Conservation (phyloP, 2,329 filamentous ascomycete species). For the Xylaria polymorpha region DNA sequence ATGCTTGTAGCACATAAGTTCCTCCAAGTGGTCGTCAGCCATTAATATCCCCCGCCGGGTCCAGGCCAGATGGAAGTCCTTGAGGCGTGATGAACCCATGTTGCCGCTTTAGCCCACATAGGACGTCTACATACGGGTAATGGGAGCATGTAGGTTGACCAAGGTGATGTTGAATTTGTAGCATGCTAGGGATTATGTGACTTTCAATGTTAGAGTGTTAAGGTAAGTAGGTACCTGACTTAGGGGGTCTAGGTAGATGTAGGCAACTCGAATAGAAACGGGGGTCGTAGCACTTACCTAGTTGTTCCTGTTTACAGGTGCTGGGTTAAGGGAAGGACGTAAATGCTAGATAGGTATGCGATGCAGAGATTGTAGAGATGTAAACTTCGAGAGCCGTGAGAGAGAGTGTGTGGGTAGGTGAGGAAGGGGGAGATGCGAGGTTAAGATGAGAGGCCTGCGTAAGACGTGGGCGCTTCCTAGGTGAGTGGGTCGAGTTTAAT, state of each 20-base stretch:
- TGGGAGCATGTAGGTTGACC: not conserved
- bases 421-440: not conserved
- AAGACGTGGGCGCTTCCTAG: not conserved
- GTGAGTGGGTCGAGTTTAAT: not conserved
- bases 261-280: not conserved
- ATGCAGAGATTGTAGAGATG: not conserved
- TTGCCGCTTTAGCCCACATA: not conserved
- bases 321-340: not conserved
- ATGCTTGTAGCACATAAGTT: slow-evolving; percentile 25
- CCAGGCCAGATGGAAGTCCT: slow-evolving; percentile 27
- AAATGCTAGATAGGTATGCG: not conserved
- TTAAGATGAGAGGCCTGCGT: too few relatives aligned
- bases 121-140: not conserved
- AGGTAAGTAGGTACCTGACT: not conserved
- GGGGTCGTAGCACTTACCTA: not conserved
- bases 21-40: slow-evolving; percentile 29
- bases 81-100: slow-evolving; percentile 29
- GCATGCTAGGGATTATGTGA: not conserved
- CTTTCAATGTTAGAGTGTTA: not conserved
- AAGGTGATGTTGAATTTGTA: not conserved
- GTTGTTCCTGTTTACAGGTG: not conserved
- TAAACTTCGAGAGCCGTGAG: not conserved
- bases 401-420: not conserved
- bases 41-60: slow-evolving; percentile 25
- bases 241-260: too few relatives aligned